Base-by-base conservation (phyloP, 2,329 filamentous ascomycete genomes). In the Taxawa tesnikishii region DNA sequence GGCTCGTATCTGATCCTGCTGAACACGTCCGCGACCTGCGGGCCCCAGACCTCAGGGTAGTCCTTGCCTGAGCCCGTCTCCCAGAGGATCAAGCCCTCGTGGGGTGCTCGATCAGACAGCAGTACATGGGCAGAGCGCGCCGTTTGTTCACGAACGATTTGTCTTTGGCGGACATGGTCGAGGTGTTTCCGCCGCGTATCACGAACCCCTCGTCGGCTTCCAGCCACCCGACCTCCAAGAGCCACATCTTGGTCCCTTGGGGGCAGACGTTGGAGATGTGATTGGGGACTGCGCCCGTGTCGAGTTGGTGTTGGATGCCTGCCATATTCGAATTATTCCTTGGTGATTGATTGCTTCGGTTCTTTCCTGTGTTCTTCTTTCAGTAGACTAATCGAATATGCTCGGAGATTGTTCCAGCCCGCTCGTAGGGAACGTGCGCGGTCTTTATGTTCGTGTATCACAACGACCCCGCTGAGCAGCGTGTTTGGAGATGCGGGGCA, bases 131-230 rank as follows among this genome's bases (percentile, higher is more conserved):
- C 33, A 65, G 41, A 31, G 58, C 50, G 6, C 60, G 50, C 9
- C 60, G 51, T 38, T 62, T 59, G 44, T 60, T 60, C 26, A 50
- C 47, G 28, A 58, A 58, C 13, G 55, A 44, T 15, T 45, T 36
- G 38, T 56, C 40, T 30, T 46, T 39, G 6, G 48, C 55, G 42
- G 48, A 56, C 16, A 39, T 29, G 7, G 52, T 40, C 31, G 56
- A 57, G 13, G 53, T 48, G 39, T 64, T 63, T 12, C 41, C 55
- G 29, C 57, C 60, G 11, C 55, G 50, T 12, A 62, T 40, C 5
- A 63, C 48, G 49, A 62, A 67, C 24, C 54, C 61, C 37, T 67
- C 63, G 38, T 68, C 63, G 24, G 48, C 54, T 43, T 65, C 56
- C 4, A 67, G 46, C 38, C 53, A 58, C 9, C 62, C 62, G 6